These are phyloP conservation scores for Sordariomycetes sp. DNA, from an alignment of 2,329 filamentous ascomycete genomes.

Conservation along the genomic window DNA sequence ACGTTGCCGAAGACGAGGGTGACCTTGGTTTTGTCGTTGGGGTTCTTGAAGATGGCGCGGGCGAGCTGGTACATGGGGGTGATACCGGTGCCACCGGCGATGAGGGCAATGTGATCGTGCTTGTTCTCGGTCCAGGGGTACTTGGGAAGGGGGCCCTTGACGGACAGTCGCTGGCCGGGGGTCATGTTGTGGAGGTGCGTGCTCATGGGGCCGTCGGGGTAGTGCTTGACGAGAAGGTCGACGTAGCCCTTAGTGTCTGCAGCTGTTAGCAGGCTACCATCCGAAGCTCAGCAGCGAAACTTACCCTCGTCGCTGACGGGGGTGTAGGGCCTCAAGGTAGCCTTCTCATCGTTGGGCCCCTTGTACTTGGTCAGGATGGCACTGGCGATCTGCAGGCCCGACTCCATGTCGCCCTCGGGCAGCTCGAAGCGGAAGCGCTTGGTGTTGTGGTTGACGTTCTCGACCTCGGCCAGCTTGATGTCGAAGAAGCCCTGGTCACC, in stretches of 20 bases:
- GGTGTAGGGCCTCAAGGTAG: slow-evolving; percentile 85
- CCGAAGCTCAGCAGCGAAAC: slow-evolving; percentile 12
- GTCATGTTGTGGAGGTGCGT: slow-evolving; percentile 76
- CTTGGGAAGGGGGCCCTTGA: slow-evolving; percentile 95
- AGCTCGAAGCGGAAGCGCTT: slow-evolving; percentile 87
- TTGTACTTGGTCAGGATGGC: slow-evolving; percentile 90
- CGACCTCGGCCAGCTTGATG: slow-evolving; percentile 69
- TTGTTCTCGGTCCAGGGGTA: slow-evolving; percentile 87
- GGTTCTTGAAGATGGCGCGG: slow-evolving; percentile 90
- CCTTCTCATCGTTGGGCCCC: slow-evolving; percentile 72
- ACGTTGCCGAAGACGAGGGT: slow-evolving; percentile 93
- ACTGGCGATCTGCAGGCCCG: slow-evolving; percentile 74
- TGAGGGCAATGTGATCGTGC: slow-evolving; percentile 77
- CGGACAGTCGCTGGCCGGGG: slow-evolving; percentile 72
- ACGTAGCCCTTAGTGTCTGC: slow-evolving; percentile 54
- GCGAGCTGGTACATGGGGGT: slow-evolving; percentile 96
- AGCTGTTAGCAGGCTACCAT: too few species aligned
- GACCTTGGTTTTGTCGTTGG: slow-evolving; percentile 93
- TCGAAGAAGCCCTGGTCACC: slow-evolving; percentile 85
- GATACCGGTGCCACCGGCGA: slow-evolving; percentile 95
- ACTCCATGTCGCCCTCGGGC: slow-evolving; percentile 74
- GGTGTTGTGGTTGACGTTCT: slow-evolving; percentile 86
- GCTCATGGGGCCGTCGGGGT: slow-evolving; percentile 87
- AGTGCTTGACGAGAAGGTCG: slow-evolving; percentile 87
- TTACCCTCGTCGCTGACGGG: slow-evolving; percentile 77